phyloP scores from a whole-genome alignment of 768 basidiomycete genomes.

The Boletus pseudo-olivaceus region DNA sequence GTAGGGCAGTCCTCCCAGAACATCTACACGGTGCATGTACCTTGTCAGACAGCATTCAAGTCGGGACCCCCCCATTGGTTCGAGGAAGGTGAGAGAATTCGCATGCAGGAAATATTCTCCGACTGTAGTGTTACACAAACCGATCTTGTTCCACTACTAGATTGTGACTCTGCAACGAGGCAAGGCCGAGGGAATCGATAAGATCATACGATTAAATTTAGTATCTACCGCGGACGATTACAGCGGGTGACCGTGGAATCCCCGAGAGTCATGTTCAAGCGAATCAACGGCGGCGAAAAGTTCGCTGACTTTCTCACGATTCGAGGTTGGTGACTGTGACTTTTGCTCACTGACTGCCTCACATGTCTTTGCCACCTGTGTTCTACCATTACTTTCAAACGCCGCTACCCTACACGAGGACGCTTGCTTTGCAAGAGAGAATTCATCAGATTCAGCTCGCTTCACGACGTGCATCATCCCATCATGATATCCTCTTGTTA shows the following conservation, averaged over 20 bases:
- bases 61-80: not conserved
- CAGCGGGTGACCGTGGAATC: too few relatives aligned
- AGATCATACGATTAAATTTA: too few relatives aligned
- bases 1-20: too few relatives aligned
- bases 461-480: conserved; percentile 45
- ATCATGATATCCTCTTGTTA: conserved; percentile 67
- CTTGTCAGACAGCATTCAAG: not conserved
- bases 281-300: too few relatives aligned
- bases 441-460: conserved; percentile 65
- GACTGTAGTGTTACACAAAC: not conserved
- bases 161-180: too few relatives aligned
- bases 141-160: not conserved
- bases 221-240: too few relatives aligned
- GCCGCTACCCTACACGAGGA: conserved; percentile 74
- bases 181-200: too few relatives aligned
- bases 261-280: too few relatives aligned
- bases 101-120: not conserved
- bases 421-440: conserved; percentile 67
- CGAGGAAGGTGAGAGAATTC: not conserved
- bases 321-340: too few relatives aligned
- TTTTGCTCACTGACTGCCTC: not conserved
- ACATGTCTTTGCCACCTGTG: conserved; percentile 52
- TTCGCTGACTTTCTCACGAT: too few relatives aligned
- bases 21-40: not conserved
- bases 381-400: conserved; percentile 71